Conservation (phyloP, 2,329 filamentous ascomycete species). For the Myotisia sp. region DNA sequence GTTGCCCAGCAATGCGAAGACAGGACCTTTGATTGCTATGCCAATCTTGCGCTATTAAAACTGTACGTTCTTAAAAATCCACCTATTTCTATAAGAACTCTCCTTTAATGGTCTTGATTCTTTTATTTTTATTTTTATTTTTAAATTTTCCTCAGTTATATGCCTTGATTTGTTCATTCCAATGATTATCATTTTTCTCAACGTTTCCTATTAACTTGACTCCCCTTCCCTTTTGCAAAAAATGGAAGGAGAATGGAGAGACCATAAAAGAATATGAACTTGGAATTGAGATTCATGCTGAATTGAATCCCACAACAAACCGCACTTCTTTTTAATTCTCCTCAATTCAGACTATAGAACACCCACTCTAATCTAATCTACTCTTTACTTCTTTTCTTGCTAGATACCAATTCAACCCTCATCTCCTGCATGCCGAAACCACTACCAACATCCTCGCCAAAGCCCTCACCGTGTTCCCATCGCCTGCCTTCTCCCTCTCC, state of each 20-base stretch:
- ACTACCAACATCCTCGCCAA: conserved; percentile 99
- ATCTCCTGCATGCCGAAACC: conserved; percentile 90
- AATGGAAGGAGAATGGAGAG: neutral
- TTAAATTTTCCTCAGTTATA: conserved; percentile 9
- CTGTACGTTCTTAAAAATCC: conserved; percentile 70
- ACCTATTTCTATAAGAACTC: no score
- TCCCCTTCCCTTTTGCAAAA: neutral
- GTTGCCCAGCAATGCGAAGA: conserved; percentile 88
- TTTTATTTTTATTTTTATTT: no score
- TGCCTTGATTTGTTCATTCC: neutral
- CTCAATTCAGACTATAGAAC: no score
- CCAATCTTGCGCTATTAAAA: conserved; percentile 90
- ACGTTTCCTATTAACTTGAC: conserved; percentile 81
- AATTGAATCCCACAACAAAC: no score
- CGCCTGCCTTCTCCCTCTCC: conserved; percentile 83
- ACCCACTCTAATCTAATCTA: no score
- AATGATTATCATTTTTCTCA: conserved; percentile 4
- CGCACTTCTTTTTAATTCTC: neutral
- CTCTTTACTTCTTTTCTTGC: conserved; percentile 3
- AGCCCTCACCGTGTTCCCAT: conserved; percentile 91
- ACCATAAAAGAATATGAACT: conserved; percentile 3
- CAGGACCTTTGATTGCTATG: conserved; percentile 88
- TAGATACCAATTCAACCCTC: conserved; percentile 99
- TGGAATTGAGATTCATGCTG: conserved; percentile 1
- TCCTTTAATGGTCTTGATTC: conserved; percentile 2